These are phyloP conservation scores for Vickermania spadyakhi DNA, from an alignment of 208 protist genomes.

Conservation along the genomic window DNA sequence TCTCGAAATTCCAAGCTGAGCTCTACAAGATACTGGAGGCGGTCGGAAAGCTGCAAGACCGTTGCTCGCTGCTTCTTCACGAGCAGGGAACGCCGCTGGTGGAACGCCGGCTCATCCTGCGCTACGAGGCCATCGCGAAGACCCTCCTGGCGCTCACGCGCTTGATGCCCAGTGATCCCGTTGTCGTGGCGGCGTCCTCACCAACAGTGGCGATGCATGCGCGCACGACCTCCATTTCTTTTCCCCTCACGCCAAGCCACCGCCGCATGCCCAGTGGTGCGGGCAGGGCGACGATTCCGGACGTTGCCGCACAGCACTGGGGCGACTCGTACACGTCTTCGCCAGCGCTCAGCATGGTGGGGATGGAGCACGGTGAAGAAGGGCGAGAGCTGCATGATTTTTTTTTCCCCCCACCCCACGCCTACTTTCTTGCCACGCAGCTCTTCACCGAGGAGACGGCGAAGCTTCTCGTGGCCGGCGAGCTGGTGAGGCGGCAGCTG, in stretches of 20 bases:
- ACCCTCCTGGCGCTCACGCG: neutral
- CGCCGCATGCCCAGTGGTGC: neutral
- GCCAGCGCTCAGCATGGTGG: too few relatives aligned
- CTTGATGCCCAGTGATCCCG: neutral
- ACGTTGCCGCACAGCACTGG: neutral
- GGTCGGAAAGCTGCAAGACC: neutral
- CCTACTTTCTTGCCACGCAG: neutral
- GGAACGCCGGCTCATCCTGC: neutral
- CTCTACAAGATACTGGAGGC: neutral
- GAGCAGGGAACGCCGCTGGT: neutral
- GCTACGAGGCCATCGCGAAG: neutral
- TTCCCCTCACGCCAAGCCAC: neutral
- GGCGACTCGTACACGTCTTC: neutral
- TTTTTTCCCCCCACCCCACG: neutral
- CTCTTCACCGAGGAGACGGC: slow-evolving; percentile 1
- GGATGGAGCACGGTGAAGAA: too few relatives aligned
- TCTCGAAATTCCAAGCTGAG: neutral
- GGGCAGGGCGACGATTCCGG: neutral
- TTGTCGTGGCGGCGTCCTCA: neutral
- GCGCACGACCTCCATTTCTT: neutral
- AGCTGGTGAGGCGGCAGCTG: slow-evolving; percentile 38
- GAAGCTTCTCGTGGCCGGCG: slow-evolving; percentile 20
- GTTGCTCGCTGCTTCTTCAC: neutral
- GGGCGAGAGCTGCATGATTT: neutral
- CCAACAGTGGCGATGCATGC: neutral